phyloP scores from a whole-genome alignment of 2,329 filamentous ascomycete species.

The Hirsutella thompsonii region DNA sequence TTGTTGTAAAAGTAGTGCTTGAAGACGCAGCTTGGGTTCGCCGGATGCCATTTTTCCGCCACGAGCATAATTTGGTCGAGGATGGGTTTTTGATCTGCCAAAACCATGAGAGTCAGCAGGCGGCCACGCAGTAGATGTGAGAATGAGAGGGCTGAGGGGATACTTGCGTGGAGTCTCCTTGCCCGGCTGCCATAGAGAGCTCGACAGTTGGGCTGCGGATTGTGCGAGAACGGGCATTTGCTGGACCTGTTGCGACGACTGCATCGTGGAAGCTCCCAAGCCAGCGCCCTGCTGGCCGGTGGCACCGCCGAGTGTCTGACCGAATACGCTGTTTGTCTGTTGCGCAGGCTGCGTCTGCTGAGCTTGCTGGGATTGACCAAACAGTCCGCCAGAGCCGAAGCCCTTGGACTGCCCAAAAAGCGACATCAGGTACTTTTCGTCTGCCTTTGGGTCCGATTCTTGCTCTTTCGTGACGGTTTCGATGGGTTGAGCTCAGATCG shows the following conservation, averaged over 20 bases:
- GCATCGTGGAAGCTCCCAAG: conserved; percentile 17
- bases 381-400: conserved; percentile 17
- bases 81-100: conserved; percentile 52
- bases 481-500: conserved; percentile 2
- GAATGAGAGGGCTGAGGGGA: neutral
- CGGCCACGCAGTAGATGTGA: neutral
- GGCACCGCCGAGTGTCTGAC: conserved; percentile 14
- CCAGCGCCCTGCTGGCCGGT: conserved; percentile 24
- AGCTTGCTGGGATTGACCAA: conserved; percentile 23
- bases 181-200: conserved; percentile 39
- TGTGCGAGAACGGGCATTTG: conserved; percentile 29
- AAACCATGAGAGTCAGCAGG: conserved; percentile 2
- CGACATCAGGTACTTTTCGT: conserved; percentile 14
- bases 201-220: conserved; percentile 33
- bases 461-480: neutral
- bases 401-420: conserved; percentile 28
- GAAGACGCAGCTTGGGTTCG: conserved; percentile 56
- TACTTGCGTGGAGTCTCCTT: conserved; percentile 35
- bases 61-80: conserved; percentile 62
- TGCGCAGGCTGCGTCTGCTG: conserved; percentile 17
- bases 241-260: conserved; percentile 26
- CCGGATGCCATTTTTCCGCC: conserved; percentile 61
- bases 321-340: conserved; percentile 14
- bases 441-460: neutral
- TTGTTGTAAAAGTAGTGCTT: conserved; percentile 83